Evolutionary conservation across 139 green algal genomes (phyloP).

Genomic region (Chlamydomonas urium): DNA sequence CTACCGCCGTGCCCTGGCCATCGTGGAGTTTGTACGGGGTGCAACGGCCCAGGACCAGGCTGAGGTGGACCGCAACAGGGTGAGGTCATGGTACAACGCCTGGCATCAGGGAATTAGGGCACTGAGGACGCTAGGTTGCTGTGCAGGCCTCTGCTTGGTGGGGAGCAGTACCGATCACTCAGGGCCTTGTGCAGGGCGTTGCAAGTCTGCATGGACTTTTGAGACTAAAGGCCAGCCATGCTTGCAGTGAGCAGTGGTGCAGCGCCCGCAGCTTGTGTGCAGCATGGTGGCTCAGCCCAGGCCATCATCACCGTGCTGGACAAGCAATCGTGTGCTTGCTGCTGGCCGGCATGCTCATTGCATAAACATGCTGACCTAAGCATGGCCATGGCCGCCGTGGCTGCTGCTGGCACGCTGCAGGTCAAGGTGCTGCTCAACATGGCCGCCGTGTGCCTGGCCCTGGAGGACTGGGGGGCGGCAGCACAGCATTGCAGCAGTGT

Average conservation of each 20-base stretch:
- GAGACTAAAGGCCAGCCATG: too few relatives aligned
- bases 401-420: not conserved
- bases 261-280: not conserved
- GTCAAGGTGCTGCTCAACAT: not conserved
- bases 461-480: not conserved
- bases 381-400: too few relatives aligned
- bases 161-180: too few relatives aligned
- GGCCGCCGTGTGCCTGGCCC: not conserved
- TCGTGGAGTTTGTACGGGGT: not conserved
- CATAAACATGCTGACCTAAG: too few relatives aligned
- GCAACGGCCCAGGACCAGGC: not conserved
- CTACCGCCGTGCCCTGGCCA: slow-evolving; percentile 6
- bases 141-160: not conserved
- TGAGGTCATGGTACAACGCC: not conserved
- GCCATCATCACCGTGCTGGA: not conserved
- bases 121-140: not conserved
- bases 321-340: not conserved
- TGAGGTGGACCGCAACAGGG: slow-evolving; percentile 10
- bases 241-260: not conserved
- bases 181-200: not conserved
- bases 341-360: too few relatives aligned
- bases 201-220: not conserved
- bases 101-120: not conserved
- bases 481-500: not conserved
- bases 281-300: not conserved